Conservation (phyloP, 1,139 yeast genomes). For the Debaryomyces sp. region DNA sequence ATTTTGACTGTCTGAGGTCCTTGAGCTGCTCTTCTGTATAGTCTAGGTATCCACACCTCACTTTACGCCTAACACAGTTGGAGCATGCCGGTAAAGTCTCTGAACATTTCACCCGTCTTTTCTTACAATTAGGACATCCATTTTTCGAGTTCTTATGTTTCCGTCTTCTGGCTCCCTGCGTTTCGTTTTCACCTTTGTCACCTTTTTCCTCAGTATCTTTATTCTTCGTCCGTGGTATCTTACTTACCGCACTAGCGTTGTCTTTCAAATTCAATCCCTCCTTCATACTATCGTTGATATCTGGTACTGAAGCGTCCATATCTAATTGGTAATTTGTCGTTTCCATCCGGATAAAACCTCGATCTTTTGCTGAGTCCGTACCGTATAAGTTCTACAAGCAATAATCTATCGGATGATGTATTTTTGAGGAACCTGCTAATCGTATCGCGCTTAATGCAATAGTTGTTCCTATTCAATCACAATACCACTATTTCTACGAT, state of each 20-base stretch:
- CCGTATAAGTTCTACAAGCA: background rate
- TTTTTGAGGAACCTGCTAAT: background rate
- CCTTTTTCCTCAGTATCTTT: background rate
- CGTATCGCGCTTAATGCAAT: background rate
- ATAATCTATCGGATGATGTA: background rate
- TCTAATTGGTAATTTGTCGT: background rate
- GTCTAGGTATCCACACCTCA: slow-evolving; percentile 43
- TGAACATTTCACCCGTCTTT: slow-evolving; percentile 46
- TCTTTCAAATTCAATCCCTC: background rate
- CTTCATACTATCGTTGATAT: background rate
- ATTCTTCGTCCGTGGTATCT: background rate
- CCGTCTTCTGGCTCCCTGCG: slow-evolving; percentile 21
- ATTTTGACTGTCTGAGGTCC: slow-evolving; percentile 27
- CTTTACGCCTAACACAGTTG: slow-evolving; percentile 46
- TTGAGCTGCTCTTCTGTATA: slow-evolving; percentile 37
- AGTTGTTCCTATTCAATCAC: background rate
- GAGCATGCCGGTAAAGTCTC: slow-evolving; percentile 46
- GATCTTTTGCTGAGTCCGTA: too few species aligned
- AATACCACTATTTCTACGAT: background rate
- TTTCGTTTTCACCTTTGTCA: background rate
- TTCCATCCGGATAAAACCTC: background rate
- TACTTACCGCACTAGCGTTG: background rate
- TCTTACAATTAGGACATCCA: slow-evolving; percentile 51
- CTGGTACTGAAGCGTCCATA: background rate
- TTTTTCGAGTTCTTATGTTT: slow-evolving; percentile 35